A percentile compares a stretch with the other conserved stretches of the same genome.
phyloP scores from a whole-genome alignment of 176 grass and related monocot species.

The Triticum monococcum region DNA sequence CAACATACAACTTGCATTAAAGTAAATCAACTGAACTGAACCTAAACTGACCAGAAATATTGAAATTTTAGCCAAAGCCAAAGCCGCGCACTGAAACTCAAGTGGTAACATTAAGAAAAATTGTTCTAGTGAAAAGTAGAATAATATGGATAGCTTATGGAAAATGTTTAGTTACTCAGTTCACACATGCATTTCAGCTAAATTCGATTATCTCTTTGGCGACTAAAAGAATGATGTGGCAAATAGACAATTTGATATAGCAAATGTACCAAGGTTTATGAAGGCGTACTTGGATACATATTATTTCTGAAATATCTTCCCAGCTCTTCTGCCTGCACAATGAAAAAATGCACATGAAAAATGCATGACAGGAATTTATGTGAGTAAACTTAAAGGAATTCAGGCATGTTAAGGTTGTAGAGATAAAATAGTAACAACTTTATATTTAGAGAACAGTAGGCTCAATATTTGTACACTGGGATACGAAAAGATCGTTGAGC shows the following conservation, averaged over 20 bases:
- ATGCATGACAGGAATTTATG: slow-evolving; percentile 3
- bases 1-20: background rate
- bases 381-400: background rate
- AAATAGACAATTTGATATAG: background rate
- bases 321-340: slow-evolving; percentile 81
- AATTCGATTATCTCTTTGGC: slow-evolving; percentile 8
- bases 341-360: slow-evolving; percentile 1
- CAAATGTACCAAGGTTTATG: slow-evolving; percentile 6
- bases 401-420: background rate
- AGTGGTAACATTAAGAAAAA: background rate
- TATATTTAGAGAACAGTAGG: background rate
- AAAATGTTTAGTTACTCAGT: background rate
- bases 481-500: background rate
- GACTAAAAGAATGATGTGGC: background rate
- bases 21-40: slow-evolving; percentile 26
- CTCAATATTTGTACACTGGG: background rate
- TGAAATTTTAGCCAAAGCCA: background rate
- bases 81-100: background rate
- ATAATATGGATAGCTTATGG: background rate
- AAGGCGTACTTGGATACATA: slow-evolving; percentile 89
- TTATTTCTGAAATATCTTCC: slow-evolving; percentile 97
- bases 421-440: background rate
- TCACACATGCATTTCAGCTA: slow-evolving; percentile 19
- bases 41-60: background rate
- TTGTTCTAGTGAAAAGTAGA: background rate